phyloP scores from a whole-genome alignment of 257 asterid genomes.

The Prunella vulgaris region DNA sequence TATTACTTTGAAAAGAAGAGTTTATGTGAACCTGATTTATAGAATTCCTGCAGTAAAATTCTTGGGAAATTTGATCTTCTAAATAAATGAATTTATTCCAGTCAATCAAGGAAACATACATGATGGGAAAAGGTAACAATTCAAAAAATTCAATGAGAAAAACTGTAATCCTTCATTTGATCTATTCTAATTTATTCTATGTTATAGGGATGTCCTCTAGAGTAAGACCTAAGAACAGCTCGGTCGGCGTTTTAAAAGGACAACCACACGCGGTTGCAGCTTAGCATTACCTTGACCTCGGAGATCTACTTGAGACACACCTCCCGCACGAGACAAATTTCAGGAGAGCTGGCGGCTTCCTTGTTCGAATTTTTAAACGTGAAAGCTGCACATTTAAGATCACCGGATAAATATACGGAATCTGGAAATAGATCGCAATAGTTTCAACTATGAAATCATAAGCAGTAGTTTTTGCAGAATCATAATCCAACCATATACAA shows the following conservation, averaged over 20 bases:
- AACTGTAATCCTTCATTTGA: constrained; percentile 25
- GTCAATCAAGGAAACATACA: constrained; percentile 8
- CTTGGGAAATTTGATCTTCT: background rate
- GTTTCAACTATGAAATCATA: background rate
- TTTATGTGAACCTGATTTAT: no score
- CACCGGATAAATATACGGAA: background rate
- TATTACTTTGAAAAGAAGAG: no score
- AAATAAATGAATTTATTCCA: background rate
- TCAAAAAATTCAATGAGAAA: background rate
- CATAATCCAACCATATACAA: background rate
- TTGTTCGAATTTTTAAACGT: constrained; percentile 57
- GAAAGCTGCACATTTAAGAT: constrained; percentile 52
- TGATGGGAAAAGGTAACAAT: background rate
- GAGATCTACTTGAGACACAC: constrained; percentile 66
- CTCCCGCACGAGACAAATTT: constrained; percentile 69
- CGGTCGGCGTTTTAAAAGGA: background rate
- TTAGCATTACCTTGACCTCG: constrained; percentile 36
- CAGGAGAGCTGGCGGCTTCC: constrained; percentile 59
- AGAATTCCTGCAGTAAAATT: no score
- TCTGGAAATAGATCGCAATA: background rate
- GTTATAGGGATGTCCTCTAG: constrained; percentile 25
- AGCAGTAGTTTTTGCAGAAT: background rate
- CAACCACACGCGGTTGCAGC: constrained; percentile 12
- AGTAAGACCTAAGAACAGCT: constrained; percentile 30
- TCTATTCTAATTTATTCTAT: constrained; percentile 38